Evolutionary conservation across 228 moss, liverwort and hornwort species (phyloP).

Genomic region (Sphagnum fallax): DNA sequence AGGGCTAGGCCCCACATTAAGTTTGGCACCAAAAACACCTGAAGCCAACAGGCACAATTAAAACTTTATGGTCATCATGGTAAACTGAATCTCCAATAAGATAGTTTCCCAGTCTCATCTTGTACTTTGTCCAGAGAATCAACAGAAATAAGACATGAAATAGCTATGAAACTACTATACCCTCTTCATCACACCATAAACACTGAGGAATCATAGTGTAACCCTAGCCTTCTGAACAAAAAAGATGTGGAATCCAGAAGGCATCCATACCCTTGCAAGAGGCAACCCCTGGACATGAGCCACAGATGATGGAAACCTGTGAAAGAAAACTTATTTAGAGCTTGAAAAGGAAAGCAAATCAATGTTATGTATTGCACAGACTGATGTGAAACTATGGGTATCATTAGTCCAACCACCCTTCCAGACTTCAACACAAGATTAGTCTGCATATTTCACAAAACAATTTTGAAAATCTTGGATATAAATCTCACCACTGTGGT

Average conservation of each 20-base stretch:
- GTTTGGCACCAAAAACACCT: no score
- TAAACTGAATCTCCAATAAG: no score
- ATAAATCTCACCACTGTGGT: conserved; percentile 25
- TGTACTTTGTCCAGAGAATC: not conserved
- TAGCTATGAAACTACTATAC: not conserved
- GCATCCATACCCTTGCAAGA: conserved; percentile 44
- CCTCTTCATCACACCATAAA: not conserved
- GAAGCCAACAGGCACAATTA: no score
- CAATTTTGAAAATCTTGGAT: no score
- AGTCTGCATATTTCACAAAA: not conserved
- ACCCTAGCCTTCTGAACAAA: no score
- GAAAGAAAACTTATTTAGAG: not conserved
- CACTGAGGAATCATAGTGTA: no score
- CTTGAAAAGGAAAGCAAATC: not conserved
- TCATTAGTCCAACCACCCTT: not conserved
- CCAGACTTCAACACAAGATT: not conserved
- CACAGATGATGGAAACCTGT: conserved; percentile 62
- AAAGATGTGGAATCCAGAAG: not conserved
- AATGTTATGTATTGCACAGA: not conserved
- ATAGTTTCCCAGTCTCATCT: not conserved
- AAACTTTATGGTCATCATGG: no score
- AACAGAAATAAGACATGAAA: not conserved
- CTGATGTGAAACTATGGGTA: not conserved
- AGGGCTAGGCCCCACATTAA: not conserved
- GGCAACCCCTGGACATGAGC: conserved; percentile 14